Base-by-base conservation (phyloP, 1,284 basidiomycete species). In the Irpex sp. region DNA sequence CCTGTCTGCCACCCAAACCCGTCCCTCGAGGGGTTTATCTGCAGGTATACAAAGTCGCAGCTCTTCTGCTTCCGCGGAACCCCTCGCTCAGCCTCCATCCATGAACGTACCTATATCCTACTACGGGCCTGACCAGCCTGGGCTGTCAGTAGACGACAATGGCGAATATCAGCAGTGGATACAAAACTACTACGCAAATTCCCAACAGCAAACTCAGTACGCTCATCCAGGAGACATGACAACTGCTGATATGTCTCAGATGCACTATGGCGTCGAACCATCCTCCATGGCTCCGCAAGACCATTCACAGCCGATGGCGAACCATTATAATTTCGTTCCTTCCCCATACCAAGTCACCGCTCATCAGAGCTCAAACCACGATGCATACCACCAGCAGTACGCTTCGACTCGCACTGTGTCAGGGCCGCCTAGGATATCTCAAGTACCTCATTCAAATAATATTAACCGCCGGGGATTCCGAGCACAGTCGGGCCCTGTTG, bases 81-180 rank as follows among this genome's bases (percentile, higher is more conserved):
- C 60, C 5, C n/a, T 51, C 43, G 50, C 57, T 21, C 61, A 56
- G 37, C 39, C 57, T 36, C 5, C 17, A 3, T 19, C 57, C 33
- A 65, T 65, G 58, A 55, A 49, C 19, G 58, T 61, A 9, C 63
- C 59, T 7, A 58, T 62, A 51, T 53, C 31, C 57, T 61, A 58
- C 57, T 51, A 59, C 13, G 43, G 33, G 15, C 21, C 51, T n/a
- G 61, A 51, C 26, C 57, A 33, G 13, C 11, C 26, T 26, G 19
- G 33, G n/a, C 15, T 49, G 19, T 33, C 43, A 57, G 39, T 15
- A 43, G 4, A 57, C 54, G 50, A 63, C 35, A 37, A 9, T n/a
- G 57, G 57, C 21, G 47, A 69, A 60, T 75, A 74, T 63, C 66
- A 71, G 37, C 67, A 69, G 35, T 75, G 72, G 72, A 58, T 70